A percentile compares a stretch with the other conserved stretches of the same genome.
Conservation (phyloP, 2,329 filamentous ascomycete species). For the Colletotrichum gloeosporioides region DNA sequence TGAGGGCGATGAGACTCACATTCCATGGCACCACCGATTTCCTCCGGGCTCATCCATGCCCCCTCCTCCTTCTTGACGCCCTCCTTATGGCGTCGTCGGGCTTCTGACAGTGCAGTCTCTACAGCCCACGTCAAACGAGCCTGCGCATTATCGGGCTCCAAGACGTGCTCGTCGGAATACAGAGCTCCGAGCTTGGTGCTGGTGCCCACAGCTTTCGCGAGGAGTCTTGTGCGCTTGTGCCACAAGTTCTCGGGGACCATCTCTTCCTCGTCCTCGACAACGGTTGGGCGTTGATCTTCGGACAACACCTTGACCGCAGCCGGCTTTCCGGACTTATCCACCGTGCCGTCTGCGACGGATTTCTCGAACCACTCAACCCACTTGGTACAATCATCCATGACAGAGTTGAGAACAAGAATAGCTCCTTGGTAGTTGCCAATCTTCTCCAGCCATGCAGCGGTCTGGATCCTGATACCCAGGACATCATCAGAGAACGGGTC, state of each 20-base stretch:
- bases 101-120: constrained; percentile 78
- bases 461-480: constrained; percentile 84
- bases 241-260: constrained; percentile 54
- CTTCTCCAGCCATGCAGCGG: constrained; percentile 81
- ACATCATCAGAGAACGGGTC: constrained; percentile 93
- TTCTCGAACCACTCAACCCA: constrained; percentile 65
- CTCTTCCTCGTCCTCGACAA: constrained; percentile 28
- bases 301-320: constrained; percentile 11
- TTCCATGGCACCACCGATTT: constrained; percentile 78
- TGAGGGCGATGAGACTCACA: constrained; percentile 42
- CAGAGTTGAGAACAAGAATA: constrained; percentile 78
- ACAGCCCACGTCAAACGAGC: constrained; percentile 81
- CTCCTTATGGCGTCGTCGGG: constrained; percentile 68
- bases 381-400: constrained; percentile 70
- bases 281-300: constrained; percentile 6
- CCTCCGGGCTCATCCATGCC: constrained; percentile 71
- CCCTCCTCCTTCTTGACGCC: constrained; percentile 75
- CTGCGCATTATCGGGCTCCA: constrained; percentile 76
- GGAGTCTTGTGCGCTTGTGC: constrained; percentile 67
- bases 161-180: constrained; percentile 78
- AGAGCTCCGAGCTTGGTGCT: constrained; percentile 85
- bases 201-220: constrained; percentile 77
- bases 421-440: constrained; percentile 73
- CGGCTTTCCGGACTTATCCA: constrained; percentile 44
- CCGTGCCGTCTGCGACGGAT: constrained; percentile 50